These are phyloP conservation scores for Penicillium sp. DNA, from an alignment of 2,329 filamentous ascomycete genomes.

Conservation along the genomic window DNA sequence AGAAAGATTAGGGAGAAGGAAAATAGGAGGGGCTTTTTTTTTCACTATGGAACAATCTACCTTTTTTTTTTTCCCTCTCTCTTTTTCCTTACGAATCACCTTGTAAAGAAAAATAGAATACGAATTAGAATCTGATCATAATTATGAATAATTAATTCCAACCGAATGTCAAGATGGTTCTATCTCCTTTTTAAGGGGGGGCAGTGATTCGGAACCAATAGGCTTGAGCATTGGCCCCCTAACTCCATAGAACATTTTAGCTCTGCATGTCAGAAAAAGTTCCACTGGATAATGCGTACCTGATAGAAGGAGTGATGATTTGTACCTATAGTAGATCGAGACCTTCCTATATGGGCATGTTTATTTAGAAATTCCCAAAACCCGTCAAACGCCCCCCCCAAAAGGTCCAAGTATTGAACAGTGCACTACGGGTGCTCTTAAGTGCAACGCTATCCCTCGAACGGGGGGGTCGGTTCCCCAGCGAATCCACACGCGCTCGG, in stretches of 20 bases:
- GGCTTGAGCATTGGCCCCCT: background rate
- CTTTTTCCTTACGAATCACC: background rate
- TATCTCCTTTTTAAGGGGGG: background rate
- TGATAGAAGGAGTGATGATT: no score
- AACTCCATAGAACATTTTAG: background rate
- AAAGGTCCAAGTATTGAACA: background rate
- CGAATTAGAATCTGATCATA: no score
- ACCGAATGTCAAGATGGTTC: no score
- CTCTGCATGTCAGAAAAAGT: background rate
- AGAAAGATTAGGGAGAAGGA: background rate
- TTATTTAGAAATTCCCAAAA: background rate
- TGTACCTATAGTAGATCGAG: no score
- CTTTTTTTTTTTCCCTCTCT: background rate
- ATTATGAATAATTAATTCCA: no score
- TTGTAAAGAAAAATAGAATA: no score
- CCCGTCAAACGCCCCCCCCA: background rate
- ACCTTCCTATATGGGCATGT: no score
- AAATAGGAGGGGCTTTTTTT: background rate
- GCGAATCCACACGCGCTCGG: background rate
- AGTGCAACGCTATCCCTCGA: conserved; percentile 6
- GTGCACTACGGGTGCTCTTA: background rate
- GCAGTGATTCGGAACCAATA: background rate
- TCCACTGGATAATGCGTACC: no score
- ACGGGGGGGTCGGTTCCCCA: background rate
- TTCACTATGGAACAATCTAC: background rate